A percentile compares a stretch with the other conserved stretches of the same genome.
Evolutionary conservation across 768 basidiomycete species (phyloP).

Genomic region (Trametes elegans): DNA sequence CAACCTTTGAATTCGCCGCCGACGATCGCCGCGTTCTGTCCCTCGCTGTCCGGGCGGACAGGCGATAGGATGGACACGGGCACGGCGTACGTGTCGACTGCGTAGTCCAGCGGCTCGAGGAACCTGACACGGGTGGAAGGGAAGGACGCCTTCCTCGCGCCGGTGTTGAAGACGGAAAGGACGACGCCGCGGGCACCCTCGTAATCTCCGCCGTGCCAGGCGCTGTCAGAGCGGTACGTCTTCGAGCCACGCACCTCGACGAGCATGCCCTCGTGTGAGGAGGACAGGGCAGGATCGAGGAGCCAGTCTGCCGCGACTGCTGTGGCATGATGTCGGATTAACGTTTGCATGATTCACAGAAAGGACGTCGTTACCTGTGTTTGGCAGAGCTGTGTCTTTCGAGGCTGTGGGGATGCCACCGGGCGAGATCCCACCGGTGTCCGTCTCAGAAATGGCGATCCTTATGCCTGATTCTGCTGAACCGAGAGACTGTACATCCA

Average conservation of each 20-base stretch:
- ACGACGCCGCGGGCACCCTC: constrained; percentile 15
- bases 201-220: constrained; percentile 18
- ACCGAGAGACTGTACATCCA: too few species aligned
- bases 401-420: too few species aligned
- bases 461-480: too few species aligned
- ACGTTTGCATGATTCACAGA: too few species aligned
- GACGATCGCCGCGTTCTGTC: constrained; percentile 13
- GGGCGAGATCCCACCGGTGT: too few species aligned
- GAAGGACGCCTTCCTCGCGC: constrained; percentile 1
- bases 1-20: constrained; percentile 10
- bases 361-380: too few species aligned
- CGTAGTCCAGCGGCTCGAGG: constrained; percentile 1
- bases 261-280: not conserved
- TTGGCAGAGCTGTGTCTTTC: too few species aligned
- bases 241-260: constrained; percentile 4
- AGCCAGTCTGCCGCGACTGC: not conserved
- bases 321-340: too few species aligned
- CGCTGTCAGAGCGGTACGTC: not conserved
- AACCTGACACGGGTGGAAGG: constrained; percentile 14
- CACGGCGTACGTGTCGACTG: constrained; percentile 3
- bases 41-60: constrained; percentile 4
- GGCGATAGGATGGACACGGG: constrained; percentile 12
- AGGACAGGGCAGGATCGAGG: not conserved
- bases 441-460: too few species aligned
- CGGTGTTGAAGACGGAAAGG: constrained; percentile 19